Evolutionary conservation across 208 protist genomes (phyloP), one percentile per base, ranked within the genome.

Genomic region (Angomonas ambiguus): DNA sequence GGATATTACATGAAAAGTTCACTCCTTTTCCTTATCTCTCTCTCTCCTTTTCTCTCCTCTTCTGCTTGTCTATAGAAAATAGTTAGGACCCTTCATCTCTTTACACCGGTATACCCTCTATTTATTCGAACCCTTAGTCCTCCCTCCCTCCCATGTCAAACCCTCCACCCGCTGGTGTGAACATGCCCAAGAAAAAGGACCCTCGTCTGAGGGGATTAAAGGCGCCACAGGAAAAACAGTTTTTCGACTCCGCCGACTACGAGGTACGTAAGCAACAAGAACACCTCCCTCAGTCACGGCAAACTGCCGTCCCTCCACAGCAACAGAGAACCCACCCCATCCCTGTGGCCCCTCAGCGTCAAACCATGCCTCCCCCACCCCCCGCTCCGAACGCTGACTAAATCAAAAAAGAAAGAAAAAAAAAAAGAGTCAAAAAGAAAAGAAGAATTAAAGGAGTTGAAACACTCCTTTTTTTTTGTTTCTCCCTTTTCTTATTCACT

Each of bases 241-340:
- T 91, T 69, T 95, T 95, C 61, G 88, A 95, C 67, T 95, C 88
- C 4, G 88, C 88, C 0, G 85, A 95, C 63, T 92, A 95, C 62
- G 88, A 95, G 60, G 88, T 95, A 38, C 77, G 85, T 13, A 83
- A 83, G 73, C 85, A 94, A 69, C 77, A 82, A 51, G 66, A 80
- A 35, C 55, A 59, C 31, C 30, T 32, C 27, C 59, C 61, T 25
- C 62, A 60, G 33, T 65, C 35, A 5, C 62, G 28, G 27, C 38
- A 25, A 31, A 65, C 66, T 27, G 33, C 57, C 22, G 67, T 48
- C 33, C 27, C 27, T 28, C 62, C 49, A 45, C 67, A 42, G 1
- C 61, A 13, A 30, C 61, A 58, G 34, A 34, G 28, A 28, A 51
- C 66, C 28, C 72, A 71, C 30, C 27, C 48, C 2, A 11, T 25